These are phyloP conservation scores for Exophiala bonariae DNA, from an alignment of 2,329 filamentous ascomycete genomes.

Conservation along the genomic window DNA sequence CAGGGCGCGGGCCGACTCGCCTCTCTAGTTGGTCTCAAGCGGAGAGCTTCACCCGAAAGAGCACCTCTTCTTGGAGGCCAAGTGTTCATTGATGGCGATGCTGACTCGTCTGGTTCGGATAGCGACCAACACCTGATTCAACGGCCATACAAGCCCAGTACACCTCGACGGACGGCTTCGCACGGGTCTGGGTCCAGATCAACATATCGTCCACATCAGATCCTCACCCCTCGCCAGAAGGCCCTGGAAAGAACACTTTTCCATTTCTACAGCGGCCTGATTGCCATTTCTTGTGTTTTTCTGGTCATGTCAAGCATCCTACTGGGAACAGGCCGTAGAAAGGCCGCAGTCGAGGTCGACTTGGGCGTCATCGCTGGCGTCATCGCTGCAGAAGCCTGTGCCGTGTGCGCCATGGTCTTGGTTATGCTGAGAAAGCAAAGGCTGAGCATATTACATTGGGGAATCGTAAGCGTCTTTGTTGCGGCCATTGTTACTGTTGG, in stretches of 20 bases:
- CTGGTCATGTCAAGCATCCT: slow-evolving; percentile 66
- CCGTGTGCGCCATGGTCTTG: slow-evolving; percentile 15
- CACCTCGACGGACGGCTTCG: neutral
- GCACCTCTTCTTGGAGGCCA: slow-evolving; percentile 9
- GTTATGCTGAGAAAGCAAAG: slow-evolving; percentile 20
- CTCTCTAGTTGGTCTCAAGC: slow-evolving; percentile 9
- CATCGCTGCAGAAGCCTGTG: slow-evolving; percentile 51
- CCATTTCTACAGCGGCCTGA: slow-evolving; percentile 54
- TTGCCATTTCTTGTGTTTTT: slow-evolving; percentile 62
- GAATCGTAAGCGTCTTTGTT: slow-evolving; percentile 12
- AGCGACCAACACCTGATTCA: slow-evolving; percentile 10
- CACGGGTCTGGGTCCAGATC: neutral
- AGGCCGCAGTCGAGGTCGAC: slow-evolving; percentile 70
- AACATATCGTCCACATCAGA: slow-evolving; percentile 8
- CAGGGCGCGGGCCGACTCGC: slow-evolving; percentile 40
- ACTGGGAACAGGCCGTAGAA: slow-evolving; percentile 67
- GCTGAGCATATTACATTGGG: slow-evolving; percentile 19
- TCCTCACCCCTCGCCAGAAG: slow-evolving; percentile 36
- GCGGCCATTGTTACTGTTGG: slow-evolving; percentile 14
- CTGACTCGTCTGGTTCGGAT: slow-evolving; percentile 24
- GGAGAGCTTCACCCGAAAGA: neutral
- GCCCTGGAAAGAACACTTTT: slow-evolving; percentile 57
- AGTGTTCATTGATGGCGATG: slow-evolving; percentile 10
- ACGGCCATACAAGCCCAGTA: neutral
- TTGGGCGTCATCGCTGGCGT: slow-evolving; percentile 70